Conservation (phyloP, 768 basidiomycete species). For the Termitomyces sp. region DNA sequence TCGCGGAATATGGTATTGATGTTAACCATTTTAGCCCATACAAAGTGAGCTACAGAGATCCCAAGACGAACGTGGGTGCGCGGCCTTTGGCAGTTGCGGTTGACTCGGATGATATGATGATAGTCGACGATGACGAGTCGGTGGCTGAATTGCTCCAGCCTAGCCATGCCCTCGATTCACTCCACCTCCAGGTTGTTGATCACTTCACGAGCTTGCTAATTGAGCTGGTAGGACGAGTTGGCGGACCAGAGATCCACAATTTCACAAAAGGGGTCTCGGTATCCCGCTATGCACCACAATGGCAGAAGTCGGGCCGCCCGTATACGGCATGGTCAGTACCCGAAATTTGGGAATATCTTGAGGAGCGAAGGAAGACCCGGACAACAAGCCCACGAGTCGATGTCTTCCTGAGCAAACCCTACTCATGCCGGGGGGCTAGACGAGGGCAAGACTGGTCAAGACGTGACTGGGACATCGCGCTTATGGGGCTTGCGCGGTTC, state of each 20-base stretch:
- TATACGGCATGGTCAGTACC: conserved; percentile 45
- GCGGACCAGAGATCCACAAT: conserved; percentile 36
- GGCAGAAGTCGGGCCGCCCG: conserved; percentile 30
- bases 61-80: conserved; percentile 12
- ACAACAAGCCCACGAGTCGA: conserved; percentile 39
- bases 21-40: conserved; percentile 33
- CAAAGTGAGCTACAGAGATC: conserved; percentile 31
- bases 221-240: conserved; percentile 51
- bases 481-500: conserved; percentile 39
- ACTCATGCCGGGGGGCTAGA: conserved; percentile 44
- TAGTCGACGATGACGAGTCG: conserved; percentile 52
- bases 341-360: conserved; percentile 56
- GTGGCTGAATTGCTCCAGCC: conserved; percentile 32
- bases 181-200: conserved; percentile 64
- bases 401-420: conserved; percentile 45
- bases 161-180: conserved; percentile 54
- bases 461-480: conserved; percentile 55
- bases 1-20: conserved; percentile 29
- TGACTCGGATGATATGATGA: conserved; percentile 44
- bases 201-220: conserved; percentile 60
- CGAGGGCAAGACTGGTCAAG: conserved; percentile 73
- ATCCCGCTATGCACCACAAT: conserved; percentile 56
- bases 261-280: conserved; percentile 22
- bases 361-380: conserved; percentile 27
- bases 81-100: conserved; percentile 11